Conservation (phyloP, 306 rosid species). For the Arachis stenosperma region DNA sequence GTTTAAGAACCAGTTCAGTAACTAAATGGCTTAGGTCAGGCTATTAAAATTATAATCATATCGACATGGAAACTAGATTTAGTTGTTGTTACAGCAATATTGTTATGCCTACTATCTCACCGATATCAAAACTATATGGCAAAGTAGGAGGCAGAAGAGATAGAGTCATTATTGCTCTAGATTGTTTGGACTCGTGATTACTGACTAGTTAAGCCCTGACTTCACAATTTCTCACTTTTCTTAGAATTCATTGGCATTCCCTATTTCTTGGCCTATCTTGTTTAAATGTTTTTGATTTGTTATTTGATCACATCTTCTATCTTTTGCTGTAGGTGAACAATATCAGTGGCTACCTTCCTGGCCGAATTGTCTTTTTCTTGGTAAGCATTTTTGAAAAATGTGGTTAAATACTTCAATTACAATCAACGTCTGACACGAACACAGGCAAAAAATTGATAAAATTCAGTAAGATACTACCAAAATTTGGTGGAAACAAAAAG, state of each 20-base stretch:
- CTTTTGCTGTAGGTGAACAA: slow-evolving; percentile 82
- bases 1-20: neutral
- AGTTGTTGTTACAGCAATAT: slow-evolving; percentile 3
- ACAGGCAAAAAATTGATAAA: neutral
- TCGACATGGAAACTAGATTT: slow-evolving; percentile 15
- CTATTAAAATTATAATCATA: neutral
- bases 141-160: neutral
- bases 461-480: neutral
- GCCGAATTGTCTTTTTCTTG: slow-evolving; percentile 96
- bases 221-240: neutral
- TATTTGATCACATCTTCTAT: slow-evolving; percentile 24
- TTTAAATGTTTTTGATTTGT: slow-evolving; percentile 32
- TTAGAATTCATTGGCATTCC: neutral
- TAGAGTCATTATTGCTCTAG: slow-evolving; percentile 1
- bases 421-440: neutral
- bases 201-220: slow-evolving; percentile 16
- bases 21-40: slow-evolving; percentile 15
- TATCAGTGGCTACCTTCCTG: slow-evolving; percentile 99
- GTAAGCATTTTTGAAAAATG: slow-evolving; percentile 54
- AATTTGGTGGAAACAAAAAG: neutral
- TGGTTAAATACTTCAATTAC: slow-evolving; percentile 29
- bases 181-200: slow-evolving; percentile 13
- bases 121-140: neutral
- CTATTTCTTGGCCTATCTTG: slow-evolving; percentile 21
- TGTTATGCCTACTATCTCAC: neutral